Percentiles rank a stretch among this genome's conserved stretches.
Evolutionary conservation across 176 grass and related monocot genomes (phyloP).

Genomic region (Ananas comosus): DNA sequence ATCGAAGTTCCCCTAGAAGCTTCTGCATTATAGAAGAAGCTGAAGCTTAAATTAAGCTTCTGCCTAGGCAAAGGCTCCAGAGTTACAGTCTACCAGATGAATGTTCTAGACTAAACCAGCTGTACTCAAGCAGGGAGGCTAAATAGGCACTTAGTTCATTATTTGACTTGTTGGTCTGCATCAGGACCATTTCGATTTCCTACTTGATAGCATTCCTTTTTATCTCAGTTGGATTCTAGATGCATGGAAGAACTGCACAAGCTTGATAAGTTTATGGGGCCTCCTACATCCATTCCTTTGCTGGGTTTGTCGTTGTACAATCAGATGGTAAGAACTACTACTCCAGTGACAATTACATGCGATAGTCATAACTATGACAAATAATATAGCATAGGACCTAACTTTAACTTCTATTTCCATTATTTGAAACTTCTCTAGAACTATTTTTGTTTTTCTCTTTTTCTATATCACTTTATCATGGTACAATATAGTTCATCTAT

Average conservation of each 20-base stretch:
- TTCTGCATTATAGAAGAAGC: too few relatives aligned
- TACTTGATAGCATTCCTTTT: slow-evolving; percentile 1
- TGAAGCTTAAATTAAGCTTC: too few relatives aligned
- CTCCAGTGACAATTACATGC: background rate
- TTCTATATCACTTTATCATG: background rate
- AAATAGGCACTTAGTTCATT: too few relatives aligned
- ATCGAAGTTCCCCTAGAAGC: too few relatives aligned
- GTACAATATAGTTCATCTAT: too few relatives aligned
- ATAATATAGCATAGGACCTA: background rate
- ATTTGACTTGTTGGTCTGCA: background rate
- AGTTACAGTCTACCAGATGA: too few relatives aligned
- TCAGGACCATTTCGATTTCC: background rate
- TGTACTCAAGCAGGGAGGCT: too few relatives aligned
- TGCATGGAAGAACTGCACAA: slow-evolving; percentile 36
- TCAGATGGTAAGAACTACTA: slow-evolving; percentile 37
- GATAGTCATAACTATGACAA: background rate
- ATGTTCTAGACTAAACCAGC: too few relatives aligned
- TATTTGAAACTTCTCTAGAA: background rate
- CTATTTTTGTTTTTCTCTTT: background rate
- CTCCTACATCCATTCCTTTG: slow-evolving; percentile 52
- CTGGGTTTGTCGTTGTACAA: slow-evolving; percentile 53
- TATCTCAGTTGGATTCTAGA: slow-evolving; percentile 38
- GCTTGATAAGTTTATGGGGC: slow-evolving; percentile 52
- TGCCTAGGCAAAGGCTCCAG: too few relatives aligned
- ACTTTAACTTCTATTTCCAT: background rate